Evolutionary conservation across 2,329 filamentous ascomycete genomes (phyloP), one percentile per base, ranked within the genome.

Genomic region (Fusarium foetens): DNA sequence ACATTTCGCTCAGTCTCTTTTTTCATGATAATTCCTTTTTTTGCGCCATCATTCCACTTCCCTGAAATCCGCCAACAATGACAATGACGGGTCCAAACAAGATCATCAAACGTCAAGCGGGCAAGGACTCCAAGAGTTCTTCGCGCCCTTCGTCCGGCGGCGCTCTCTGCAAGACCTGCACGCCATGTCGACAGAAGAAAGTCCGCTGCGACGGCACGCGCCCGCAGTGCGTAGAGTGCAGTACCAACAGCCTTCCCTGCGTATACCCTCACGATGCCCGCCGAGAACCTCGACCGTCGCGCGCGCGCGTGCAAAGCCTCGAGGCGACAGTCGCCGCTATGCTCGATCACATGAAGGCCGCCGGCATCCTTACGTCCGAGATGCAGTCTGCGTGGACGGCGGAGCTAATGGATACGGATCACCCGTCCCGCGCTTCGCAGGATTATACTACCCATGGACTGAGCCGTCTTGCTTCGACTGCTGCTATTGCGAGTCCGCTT

Each of bases 151-250:
- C 74, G 41, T 63, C 74, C 38, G 72, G 71, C 38, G 66, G 76
- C 43, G 72, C 75, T 49, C 76, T 77, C 31, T 80, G 79, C 76
- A 80, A 80, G 73, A 81, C 80, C 25, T 81, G 80, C 73, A 79
- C 77, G 33, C 76, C 76, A 36, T 81, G 80, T 63, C 79, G 80
- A 43, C 78, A 79, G 71, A 81, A 80, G 63, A 81, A 81, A 66
- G 78, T 81, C 59, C 78, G 78, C 62, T 81, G 80, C 73, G 78
- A 80, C 64, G 80, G 80, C 48, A 66, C 67, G 31, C 78, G 79
- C 48, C 80, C 80, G 3, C 76, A 79, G 31, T 81, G 80, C 52
- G 63, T 72, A 12, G 79, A 79, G 43, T 81, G 80, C 66, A 75
- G 65, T 43, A 73, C 72, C 29, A 77, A 74, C 51, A 76, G 69